Conservation (phyloP, 2,329 filamentous ascomycete species). For the Bipolaris zeicola region DNA sequence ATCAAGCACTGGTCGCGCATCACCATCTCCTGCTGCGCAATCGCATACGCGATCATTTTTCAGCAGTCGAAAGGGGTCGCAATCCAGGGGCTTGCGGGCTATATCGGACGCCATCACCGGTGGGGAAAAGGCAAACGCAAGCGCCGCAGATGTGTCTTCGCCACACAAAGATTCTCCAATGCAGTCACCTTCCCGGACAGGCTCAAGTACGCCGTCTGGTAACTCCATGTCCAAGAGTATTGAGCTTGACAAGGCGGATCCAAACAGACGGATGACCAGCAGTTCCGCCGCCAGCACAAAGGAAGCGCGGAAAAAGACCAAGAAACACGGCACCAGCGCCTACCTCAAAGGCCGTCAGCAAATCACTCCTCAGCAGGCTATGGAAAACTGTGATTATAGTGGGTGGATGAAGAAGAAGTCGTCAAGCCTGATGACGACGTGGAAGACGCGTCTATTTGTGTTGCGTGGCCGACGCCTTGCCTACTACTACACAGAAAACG, state of each 20-base stretch:
- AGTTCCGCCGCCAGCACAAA: conserved; percentile 53
- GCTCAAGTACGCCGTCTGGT: conserved; percentile 69
- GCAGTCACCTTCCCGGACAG: conserved; percentile 74
- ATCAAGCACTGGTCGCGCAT: conserved; percentile 55
- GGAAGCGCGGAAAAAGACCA: conserved; percentile 58
- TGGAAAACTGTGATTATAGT: conserved; percentile 85
- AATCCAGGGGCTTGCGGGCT: conserved; percentile 75
- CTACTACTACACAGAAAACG: conserved; percentile 94
- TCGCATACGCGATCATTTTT: conserved; percentile 46
- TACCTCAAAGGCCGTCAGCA: conserved; percentile 87
- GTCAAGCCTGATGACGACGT: conserved; percentile 93
- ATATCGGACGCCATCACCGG: conserved; percentile 75
- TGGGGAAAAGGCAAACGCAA: conserved; percentile 57
- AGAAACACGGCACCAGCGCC: conserved; percentile 93
- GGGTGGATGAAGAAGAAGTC: conserved; percentile 99
- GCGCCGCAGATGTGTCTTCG: conserved; percentile 49
- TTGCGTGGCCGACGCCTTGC: conserved; percentile 87
- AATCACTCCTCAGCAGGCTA: conserved; percentile 80
- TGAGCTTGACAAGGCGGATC: conserved; percentile 75
- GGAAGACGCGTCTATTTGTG: conserved; percentile 96
- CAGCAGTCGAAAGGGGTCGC: conserved; percentile 39
- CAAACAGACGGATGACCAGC: conserved; percentile 45
- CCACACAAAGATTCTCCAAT: conserved; percentile 59
- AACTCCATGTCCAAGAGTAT: conserved; percentile 69
- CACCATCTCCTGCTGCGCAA: conserved; percentile 48